Conservation (phyloP, 768 basidiomycete species). For the Kwoniella dendrophila region DNA sequence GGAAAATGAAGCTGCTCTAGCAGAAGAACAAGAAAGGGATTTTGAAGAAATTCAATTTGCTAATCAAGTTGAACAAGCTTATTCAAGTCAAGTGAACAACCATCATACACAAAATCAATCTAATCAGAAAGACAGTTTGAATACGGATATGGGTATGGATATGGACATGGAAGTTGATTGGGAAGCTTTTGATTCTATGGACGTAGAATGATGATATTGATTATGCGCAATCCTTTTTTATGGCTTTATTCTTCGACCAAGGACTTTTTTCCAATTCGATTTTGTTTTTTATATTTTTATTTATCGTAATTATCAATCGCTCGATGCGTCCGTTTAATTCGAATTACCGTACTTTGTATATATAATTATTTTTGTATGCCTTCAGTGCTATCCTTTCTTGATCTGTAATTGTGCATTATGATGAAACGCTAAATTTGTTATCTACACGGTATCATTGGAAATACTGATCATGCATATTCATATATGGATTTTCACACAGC, state of each 20-base stretch:
- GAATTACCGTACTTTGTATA: no score
- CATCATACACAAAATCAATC: neutral
- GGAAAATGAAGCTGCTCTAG: constrained; percentile 18
- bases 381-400: no score
- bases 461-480: no score
- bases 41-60: constrained; percentile 35
- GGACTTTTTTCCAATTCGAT: neutral
- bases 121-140: no score
- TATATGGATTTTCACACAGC: no score
- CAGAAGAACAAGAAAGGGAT: constrained; percentile 35
- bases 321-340: no score
- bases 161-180: constrained; percentile 33
- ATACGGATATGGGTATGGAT: constrained; percentile 21
- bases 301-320: no score
- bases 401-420: no score
- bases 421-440: no score
- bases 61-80: constrained; percentile 30
- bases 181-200: constrained; percentile 41
- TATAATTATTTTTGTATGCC: no score
- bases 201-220: constrained; percentile 26
- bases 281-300: neutral
- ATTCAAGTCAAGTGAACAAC: neutral
- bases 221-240: neutral
- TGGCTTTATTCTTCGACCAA: neutral
- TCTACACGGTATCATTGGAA: no score